Conservation (phyloP, 495 filamentous ascomycete species). For the Podospora bellae-mahoneyi region DNA sequence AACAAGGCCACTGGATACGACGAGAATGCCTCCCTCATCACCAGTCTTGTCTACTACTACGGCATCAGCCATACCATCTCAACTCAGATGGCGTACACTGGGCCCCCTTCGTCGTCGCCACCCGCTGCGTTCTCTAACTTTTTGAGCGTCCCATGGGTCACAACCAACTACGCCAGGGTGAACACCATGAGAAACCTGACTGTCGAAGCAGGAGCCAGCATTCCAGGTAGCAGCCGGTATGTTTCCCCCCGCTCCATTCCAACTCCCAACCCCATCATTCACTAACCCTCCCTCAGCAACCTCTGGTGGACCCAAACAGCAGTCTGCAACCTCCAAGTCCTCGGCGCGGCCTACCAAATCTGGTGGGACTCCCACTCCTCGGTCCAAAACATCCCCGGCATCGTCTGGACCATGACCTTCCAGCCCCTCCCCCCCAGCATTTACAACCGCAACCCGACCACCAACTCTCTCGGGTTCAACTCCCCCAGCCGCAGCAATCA, state of each 20-base stretch:
- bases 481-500: not conserved
- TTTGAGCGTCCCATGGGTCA: not conserved
- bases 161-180: not conserved
- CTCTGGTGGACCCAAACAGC: not conserved
- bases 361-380: not conserved
- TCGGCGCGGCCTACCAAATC: not conserved
- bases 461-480: not conserved
- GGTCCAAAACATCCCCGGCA: not conserved
- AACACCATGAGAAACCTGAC: not conserved
- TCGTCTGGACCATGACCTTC: not conserved
- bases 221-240: not conserved
- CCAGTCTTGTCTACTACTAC: not conserved
- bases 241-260: not conserved
- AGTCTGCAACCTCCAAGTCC: not conserved
- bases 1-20: not conserved
- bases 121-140: not conserved
- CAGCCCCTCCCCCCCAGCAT: not conserved
- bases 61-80: not conserved
- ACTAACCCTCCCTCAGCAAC: not conserved
- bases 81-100: not conserved
- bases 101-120: not conserved
- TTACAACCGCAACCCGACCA: not conserved
- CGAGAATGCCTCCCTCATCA: not conserved
- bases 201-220: not conserved
- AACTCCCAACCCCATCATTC: not conserved